A percentile compares a stretch with the other conserved stretches of the same genome.
These are phyloP conservation scores for Pythium dissimile DNA, from an alignment of 352 stramenopile genomes.

Conservation along the genomic window DNA sequence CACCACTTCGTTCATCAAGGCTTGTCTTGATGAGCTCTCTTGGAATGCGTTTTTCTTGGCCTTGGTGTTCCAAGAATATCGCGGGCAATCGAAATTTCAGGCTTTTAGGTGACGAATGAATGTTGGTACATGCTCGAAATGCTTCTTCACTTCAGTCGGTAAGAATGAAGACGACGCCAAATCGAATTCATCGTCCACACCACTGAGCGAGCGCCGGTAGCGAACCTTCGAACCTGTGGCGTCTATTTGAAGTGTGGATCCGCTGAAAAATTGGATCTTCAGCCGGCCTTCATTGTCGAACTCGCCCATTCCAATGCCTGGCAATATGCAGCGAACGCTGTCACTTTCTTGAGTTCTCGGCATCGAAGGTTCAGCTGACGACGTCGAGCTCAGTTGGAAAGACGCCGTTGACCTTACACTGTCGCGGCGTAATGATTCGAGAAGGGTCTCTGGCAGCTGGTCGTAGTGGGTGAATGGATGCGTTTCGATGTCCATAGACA, in stretches of 20 bases:
- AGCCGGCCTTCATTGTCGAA: conserved; percentile 40
- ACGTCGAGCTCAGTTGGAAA: conserved; percentile 3
- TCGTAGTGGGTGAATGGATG: conserved; percentile 59
- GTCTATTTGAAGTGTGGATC: conserved; percentile 36
- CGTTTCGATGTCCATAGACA: conserved; percentile 29
- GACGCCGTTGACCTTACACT: conserved; percentile 14
- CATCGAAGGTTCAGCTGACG: not conserved
- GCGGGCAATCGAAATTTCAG: not conserved
- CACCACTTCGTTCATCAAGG: too few species aligned
- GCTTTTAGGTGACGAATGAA: conserved; percentile 22
- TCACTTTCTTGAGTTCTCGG: not conserved
- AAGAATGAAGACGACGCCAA: conserved; percentile 11
- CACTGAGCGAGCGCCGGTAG: conserved; percentile 6
- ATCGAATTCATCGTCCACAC: conserved; percentile 19
- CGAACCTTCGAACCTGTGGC: conserved; percentile 38
- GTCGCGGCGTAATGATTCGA: conserved; percentile 31
- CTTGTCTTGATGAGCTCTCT: too few species aligned
- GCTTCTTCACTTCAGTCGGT: conserved; percentile 19
- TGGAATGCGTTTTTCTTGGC: not conserved
- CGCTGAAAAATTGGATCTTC: conserved; percentile 43
- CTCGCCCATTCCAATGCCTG: conserved; percentile 38
- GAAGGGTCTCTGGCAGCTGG: conserved; percentile 33
- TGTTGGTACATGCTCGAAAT: conserved; percentile 17
- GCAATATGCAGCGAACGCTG: conserved; percentile 21
- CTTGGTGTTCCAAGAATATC: not conserved